Conservation (phyloP, 1,284 basidiomycete species). For the Calocybe gambosa region DNA sequence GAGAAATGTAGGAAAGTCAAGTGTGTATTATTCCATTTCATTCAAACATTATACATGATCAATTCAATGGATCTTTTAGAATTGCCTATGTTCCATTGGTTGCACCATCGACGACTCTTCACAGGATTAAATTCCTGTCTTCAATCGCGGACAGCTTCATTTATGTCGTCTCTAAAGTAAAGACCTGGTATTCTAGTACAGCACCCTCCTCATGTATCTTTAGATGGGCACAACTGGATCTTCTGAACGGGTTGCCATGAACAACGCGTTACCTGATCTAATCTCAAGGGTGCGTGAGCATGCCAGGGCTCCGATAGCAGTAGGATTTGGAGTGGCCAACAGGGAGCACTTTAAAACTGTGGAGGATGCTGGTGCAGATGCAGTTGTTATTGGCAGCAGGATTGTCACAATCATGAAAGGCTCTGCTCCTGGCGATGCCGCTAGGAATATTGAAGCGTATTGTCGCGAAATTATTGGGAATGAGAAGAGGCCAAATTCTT, state of each 20-base stretch:
- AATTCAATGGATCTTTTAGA: constrained; percentile 33
- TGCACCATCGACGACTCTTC: constrained; percentile 86
- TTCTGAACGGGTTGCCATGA: constrained; percentile 67
- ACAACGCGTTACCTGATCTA: constrained; percentile 73
- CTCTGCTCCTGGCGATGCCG: constrained; percentile 45
- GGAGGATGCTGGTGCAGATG: constrained; percentile 84
- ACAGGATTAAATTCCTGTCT: constrained; percentile 86
- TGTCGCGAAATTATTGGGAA: constrained; percentile 67
- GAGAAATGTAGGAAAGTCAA: constrained; percentile 76
- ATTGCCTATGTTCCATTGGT: constrained; percentile 96
- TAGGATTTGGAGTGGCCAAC: constrained; percentile 96
- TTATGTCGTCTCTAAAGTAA: constrained; percentile 90
- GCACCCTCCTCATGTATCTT: background rate
- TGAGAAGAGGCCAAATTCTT: constrained; percentile 35
- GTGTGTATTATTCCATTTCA: constrained; percentile 40
- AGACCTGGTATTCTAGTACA: constrained; percentile 9
- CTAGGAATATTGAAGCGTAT: constrained; percentile 67
- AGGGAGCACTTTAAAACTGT: constrained; percentile 87
- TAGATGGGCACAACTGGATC: constrained; percentile 99
- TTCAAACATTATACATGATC: background rate
- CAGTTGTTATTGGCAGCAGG: constrained; percentile 90
- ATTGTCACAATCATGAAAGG: constrained; percentile 78
- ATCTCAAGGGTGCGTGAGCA: constrained; percentile 68
- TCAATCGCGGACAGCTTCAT: constrained; percentile 97
- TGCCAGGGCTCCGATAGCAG: constrained; percentile 81